phyloP scores from a whole-genome alignment of 495 filamentous ascomycete species.

The Hyaloscypha finlandica region DNA sequence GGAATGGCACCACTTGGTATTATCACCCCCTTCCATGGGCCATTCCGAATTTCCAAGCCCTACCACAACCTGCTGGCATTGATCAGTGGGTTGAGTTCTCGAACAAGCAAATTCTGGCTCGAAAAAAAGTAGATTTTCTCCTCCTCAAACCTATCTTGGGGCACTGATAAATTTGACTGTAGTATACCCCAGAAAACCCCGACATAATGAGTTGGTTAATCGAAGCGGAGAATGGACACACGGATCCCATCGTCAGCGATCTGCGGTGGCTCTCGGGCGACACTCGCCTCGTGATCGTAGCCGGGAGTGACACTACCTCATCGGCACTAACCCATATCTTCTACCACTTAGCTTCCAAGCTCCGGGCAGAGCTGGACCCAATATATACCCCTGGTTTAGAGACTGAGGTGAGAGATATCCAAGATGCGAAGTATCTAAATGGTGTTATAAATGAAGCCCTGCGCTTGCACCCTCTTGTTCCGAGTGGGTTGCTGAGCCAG shows the following conservation, averaged over 20 bases:
- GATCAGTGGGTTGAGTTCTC: neutral
- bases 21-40: neutral
- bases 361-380: neutral
- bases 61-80: neutral
- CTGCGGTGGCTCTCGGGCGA: neutral
- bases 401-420: slow-evolving; percentile 22
- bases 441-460: slow-evolving; percentile 57
- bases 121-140: neutral
- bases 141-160: too few species aligned
- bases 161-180: too few species aligned
- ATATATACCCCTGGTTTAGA: neutral
- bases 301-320: slow-evolving; percentile 8
- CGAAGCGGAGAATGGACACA: neutral
- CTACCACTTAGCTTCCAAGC: neutral
- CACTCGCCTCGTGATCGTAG: neutral
- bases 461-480: slow-evolving; percentile 47
- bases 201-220: neutral
- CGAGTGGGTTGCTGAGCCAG: slow-evolving; percentile 35
- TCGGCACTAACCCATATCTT: slow-evolving; percentile 4
- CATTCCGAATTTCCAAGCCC: neutral
- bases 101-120: neutral
- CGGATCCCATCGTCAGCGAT: neutral
- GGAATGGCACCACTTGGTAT: neutral
- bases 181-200: neutral
- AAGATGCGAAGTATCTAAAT: slow-evolving; percentile 36